A percentile compares a stretch with the other conserved stretches of the same genome.
phyloP scores from a whole-genome alignment of 192 early-diverging fungal species.

The Coemansia nantahalensis region DNA sequence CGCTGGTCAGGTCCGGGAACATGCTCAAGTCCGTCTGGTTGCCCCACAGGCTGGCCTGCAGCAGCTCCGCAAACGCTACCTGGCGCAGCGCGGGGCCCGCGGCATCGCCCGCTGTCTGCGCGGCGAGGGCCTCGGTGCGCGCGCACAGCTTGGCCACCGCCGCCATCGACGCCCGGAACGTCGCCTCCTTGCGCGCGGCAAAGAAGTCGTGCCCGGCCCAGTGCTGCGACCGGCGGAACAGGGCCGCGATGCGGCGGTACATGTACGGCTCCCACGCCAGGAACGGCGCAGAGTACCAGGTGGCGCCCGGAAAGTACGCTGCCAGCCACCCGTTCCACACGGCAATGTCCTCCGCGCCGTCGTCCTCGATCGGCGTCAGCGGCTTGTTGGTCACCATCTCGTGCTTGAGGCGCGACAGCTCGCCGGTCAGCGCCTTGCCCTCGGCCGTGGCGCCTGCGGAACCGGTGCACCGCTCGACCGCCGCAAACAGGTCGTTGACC shows the following conservation, averaged over 20 bases:
- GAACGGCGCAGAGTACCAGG: conserved; percentile 80
- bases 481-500: conserved; percentile 67
- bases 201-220: conserved; percentile 80
- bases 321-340: conserved; percentile 66
- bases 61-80: conserved; percentile 65
- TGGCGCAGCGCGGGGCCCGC: conserved; percentile 22
- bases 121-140: conserved; percentile 48
- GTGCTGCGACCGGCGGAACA: conserved; percentile 53
- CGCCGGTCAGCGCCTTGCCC: conserved; percentile 65
- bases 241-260: conserved; percentile 67
- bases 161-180: conserved; percentile 65
- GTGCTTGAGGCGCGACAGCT: conserved; percentile 67
- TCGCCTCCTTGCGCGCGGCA: conserved; percentile 60
- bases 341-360: conserved; percentile 53
- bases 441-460: conserved; percentile 52
- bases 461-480: conserved; percentile 38
- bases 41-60: conserved; percentile 83
- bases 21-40: conserved; percentile 86
- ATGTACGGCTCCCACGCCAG: conserved; percentile 84
- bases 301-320: conserved; percentile 53
- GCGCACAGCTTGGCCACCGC: conserved; percentile 67
- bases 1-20: conserved; percentile 64
- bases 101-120: conserved; percentile 10
- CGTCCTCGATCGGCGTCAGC: conserved; percentile 52
- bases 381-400: conserved; percentile 67